Base-by-base conservation (phyloP, 2,329 filamentous ascomycete genomes). In the Pseudonectria foliicola region DNA sequence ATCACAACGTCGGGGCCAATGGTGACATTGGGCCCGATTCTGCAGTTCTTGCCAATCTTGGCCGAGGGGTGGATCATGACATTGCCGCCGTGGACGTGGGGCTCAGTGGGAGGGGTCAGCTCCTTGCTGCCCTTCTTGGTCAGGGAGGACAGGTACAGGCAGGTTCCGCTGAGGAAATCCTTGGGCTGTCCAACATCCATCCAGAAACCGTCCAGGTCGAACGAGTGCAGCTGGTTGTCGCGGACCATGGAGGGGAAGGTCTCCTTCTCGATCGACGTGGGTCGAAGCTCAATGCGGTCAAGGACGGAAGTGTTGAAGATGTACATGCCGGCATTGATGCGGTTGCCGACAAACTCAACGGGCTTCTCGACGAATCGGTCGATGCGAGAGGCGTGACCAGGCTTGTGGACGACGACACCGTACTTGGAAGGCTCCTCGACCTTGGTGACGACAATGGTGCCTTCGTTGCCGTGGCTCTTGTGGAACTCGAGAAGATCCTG, bases 281-380 rank as follows among this genome's bases (percentile, higher is more conserved):
- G 92, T 43, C 90, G 86, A 48, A 96, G 80, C 64, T 96, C 90
- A 56, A 98, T 96, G 61, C 90, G 85, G 49, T 81, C 71, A 41
- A 98, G 78, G 27, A 96, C 80, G 33, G 82, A 88, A 31, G 89
- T 88, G 73, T 95, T 96, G 56, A 96, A 75, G 55, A 96, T 94
- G 73, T 96, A 96, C 67, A 96, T 86, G 67, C 92, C 92, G 50
- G 90, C 92, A 56, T 96, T 96, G 75, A 96, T 96, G 48, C 90
- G 85, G 77, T 96, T 96, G 55, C 90, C 90, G 39, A 96, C 90
- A 59, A 95, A 96, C 68, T 96, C 87, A 60, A 96, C 86, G 25
- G 90, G 90, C 75, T 98, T 98, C 78, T 98, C 90, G 51, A 98
- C 92, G 70, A 98, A 98, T 51, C 92, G 88, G 67, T 98, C 92